Evolutionary conservation across 768 basidiomycete species (phyloP).

Genomic region (Pleurotus citrinopileatus): DNA sequence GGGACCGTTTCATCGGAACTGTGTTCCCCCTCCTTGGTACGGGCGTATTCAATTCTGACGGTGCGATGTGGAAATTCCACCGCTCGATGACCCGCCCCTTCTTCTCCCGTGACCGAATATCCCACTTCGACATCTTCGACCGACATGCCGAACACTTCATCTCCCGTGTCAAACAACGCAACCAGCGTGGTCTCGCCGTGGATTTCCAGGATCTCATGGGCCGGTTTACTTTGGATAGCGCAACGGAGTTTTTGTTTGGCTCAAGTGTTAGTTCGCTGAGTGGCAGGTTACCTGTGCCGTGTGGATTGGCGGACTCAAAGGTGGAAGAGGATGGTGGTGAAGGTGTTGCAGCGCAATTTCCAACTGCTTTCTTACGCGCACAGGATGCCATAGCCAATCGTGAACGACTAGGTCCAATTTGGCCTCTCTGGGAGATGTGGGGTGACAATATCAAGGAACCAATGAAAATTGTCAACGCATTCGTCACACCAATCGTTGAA

Average conservation of each 20-base stretch:
- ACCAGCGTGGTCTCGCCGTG: conserved; percentile 47
- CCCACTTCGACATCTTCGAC: conserved; percentile 61
- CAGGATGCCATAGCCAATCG: conserved; percentile 42
- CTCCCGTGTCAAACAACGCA: conserved; percentile 41
- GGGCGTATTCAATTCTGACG: conserved; percentile 71
- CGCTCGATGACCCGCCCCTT: conserved; percentile 64
- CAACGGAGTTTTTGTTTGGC: conserved; percentile 66
- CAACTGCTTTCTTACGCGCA: conserved; percentile 45
- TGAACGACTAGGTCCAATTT: conserved; percentile 42
- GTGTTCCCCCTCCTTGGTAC: conserved; percentile 53
- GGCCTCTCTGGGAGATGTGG: conserved; percentile 52
- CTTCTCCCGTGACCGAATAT: conserved; percentile 58
- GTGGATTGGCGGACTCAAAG: conserved; percentile 26
- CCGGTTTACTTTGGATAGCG: conserved; percentile 65
- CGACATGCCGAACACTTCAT: conserved; percentile 46
- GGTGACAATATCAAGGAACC: conserved; percentile 42
- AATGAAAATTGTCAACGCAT: conserved; percentile 53
- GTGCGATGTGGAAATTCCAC: conserved; percentile 61
- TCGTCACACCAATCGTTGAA: conserved; percentile 49
- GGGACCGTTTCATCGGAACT: conserved; percentile 30
- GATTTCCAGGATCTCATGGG: conserved; percentile 65
- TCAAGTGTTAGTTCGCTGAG: conserved; percentile 51
- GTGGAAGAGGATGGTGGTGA: conserved; percentile 9
- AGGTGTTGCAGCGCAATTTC: conserved; percentile 39
- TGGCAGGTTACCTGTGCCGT: conserved; percentile 50